Evolutionary conservation across 306 rosid species (phyloP).

Genomic region (Abrus precatorius): DNA sequence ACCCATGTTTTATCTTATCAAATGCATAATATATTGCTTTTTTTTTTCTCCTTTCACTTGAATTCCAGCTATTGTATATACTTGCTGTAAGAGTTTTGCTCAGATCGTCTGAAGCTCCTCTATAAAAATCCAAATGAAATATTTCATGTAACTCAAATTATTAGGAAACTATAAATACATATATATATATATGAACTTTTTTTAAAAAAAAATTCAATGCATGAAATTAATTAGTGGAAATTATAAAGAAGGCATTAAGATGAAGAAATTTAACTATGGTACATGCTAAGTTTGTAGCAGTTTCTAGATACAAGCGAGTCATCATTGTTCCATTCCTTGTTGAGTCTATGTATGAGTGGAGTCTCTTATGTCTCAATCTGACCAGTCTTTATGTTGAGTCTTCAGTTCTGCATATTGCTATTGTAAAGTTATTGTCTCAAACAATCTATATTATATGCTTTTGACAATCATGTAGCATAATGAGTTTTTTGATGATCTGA

Average conservation of each 20-base stretch:
- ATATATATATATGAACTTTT: no score
- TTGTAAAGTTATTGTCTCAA: neutral
- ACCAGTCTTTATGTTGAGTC: neutral
- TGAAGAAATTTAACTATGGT: neutral
- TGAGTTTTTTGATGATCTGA: slow-evolving; percentile 18
- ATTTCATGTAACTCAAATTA: neutral
- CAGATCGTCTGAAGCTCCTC: slow-evolving; percentile 7
- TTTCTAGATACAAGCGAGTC: neutral
- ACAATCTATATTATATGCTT: neutral
- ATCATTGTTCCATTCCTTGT: neutral
- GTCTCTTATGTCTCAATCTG: no score
- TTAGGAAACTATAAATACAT: slow-evolving; percentile 1
- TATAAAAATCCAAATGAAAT: slow-evolving; percentile 26
- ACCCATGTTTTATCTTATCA: neutral
- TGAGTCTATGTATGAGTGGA: no score
- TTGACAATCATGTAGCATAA: slow-evolving; percentile 20
- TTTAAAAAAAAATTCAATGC: no score
- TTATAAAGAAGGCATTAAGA: neutral
- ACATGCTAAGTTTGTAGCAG: neutral
- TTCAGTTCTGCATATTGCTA: slow-evolving; percentile 22
- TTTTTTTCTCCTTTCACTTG: neutral
- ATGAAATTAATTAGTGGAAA: neutral
- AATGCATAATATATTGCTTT: neutral
- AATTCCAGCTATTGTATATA: neutral
- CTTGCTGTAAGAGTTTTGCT: slow-evolving; percentile 21